phyloP scores from a whole-genome alignment of 2,329 filamentous ascomycete genomes.

The Claviceps paspali region DNA sequence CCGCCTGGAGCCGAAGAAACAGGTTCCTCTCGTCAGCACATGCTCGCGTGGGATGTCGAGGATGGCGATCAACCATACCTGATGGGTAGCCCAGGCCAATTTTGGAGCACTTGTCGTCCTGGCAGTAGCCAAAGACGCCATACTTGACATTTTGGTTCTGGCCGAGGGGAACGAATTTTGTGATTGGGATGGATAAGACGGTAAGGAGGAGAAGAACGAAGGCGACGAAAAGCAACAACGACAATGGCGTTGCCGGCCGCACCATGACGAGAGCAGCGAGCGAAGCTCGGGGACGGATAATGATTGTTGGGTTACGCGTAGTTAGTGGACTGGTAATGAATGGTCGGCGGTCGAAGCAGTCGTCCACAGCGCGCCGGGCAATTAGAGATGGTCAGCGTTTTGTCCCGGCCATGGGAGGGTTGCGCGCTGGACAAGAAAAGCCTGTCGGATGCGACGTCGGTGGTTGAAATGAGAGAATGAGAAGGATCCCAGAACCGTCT shows the following conservation, averaged over 20 bases:
- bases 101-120: slow-evolving; percentile 46
- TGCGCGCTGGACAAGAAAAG: not conserved
- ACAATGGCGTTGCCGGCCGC: slow-evolving; percentile 81
- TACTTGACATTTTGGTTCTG: slow-evolving; percentile 63
- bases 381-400: not conserved
- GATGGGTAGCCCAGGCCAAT: slow-evolving; percentile 56
- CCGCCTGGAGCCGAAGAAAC: not conserved
- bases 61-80: slow-evolving; percentile 41
- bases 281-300: slow-evolving; percentile 9
- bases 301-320: not conserved
- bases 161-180: slow-evolving; percentile 71
- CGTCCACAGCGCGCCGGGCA: slow-evolving; percentile 1
- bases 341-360: slow-evolving; percentile 1
- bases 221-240: slow-evolving; percentile 68
- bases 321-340: not conserved
- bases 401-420: slow-evolving; percentile 2
- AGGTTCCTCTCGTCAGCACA: not conserved
- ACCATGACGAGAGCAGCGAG: slow-evolving; percentile 45
- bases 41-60: not conserved
- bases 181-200: slow-evolving; percentile 80
- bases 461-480: not conserved
- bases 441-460: not conserved
- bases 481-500: too few relatives aligned
- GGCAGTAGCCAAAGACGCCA: slow-evolving; percentile 87
- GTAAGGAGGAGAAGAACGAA: slow-evolving; percentile 77